Evolutionary conservation across 2,329 filamentous ascomycete genomes (phyloP).

Genomic region (Diaporthe ampelina): DNA sequence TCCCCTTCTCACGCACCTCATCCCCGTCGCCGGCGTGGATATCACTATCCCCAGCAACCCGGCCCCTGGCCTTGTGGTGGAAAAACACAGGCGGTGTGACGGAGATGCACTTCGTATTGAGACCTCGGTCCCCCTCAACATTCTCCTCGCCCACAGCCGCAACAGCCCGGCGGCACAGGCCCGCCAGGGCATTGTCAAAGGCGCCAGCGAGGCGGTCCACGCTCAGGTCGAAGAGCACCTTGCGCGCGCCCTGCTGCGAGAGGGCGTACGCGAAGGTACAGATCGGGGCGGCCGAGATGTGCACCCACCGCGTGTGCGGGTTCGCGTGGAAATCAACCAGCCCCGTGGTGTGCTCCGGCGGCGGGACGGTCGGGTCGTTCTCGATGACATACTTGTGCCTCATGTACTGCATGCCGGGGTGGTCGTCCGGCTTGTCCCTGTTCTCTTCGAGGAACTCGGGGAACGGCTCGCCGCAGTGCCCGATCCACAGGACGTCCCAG

Average conservation of each 20-base stretch:
- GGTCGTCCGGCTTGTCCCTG: conserved; percentile 44
- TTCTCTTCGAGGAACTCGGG: conserved; percentile 45
- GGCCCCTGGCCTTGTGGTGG: conserved; percentile 50
- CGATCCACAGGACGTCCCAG: conserved; percentile 68
- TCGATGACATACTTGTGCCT: conserved; percentile 47
- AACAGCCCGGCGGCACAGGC: conserved; percentile 52
- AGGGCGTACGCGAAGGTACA: conserved; percentile 53
- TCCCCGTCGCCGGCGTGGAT: conserved; percentile 46
- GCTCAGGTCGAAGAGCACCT: conserved; percentile 53
- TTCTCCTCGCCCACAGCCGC: conserved; percentile 43
- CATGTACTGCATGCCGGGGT: conserved; percentile 45
- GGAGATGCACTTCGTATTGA: conserved; percentile 48
- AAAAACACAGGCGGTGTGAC: conserved; percentile 54
- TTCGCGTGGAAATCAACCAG: conserved; percentile 47
- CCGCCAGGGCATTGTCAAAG: conserved; percentile 54
- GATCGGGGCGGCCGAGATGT: conserved; percentile 31
- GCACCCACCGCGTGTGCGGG: conserved; percentile 37
- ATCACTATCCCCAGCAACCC: conserved; percentile 50
- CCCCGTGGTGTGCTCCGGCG: conserved; percentile 46
- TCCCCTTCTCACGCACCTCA: conserved; percentile 48
- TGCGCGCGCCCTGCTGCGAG: conserved; percentile 50
- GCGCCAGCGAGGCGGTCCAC: conserved; percentile 50
- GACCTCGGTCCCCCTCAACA: conserved; percentile 34
- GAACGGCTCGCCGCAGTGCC: conserved; percentile 59
- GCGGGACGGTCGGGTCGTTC: conserved; percentile 48